Base-by-base conservation (phyloP, 768 basidiomycete species). In the Flagelloscypha sp. region DNA sequence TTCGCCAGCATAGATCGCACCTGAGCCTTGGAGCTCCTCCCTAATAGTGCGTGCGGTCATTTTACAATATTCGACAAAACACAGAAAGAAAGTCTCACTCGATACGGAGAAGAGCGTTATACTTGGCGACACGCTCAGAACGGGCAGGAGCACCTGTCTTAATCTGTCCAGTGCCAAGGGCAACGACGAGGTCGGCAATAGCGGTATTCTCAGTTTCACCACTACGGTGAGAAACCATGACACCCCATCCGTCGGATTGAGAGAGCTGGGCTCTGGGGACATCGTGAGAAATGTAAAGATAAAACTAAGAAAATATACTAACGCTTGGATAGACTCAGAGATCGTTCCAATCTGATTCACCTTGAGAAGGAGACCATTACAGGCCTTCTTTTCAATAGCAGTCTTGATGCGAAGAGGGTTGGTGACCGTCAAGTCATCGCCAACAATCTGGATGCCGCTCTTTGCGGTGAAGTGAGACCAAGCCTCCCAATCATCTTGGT, bases 261-360 rank as follows among this genome's bases (percentile, higher is more conserved):
- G 93, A 60, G 51, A 99, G 87, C 62, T 97, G 92, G 41, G 93
- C 89, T 56, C 89, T 94, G 43, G 21, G 42, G 34, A 37, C 20
- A 27, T 23, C 39, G 23, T 25, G 9, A 41, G 30, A 33, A 24
- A 33, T 19, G 18, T 33, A 8, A 30, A 15, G 2, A 22, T 12
- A 16, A 32, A 33, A 19, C 42, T 18, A 30, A 8, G 32, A 5
- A 35, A 32, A 30, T 25, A 11, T 17, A 76, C 88, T 40, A 51
- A 94, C 89, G 94, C 94, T 61, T 95, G 90, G 65, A 99, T 95
- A 17, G 94, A 94, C 66, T 99, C 94, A 30, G 88, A 89, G 63
- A 99, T 90, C 45, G 93, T 93, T 52, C 95, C 95, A 56, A 98
- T 98, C 65, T 99, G 94, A 76, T 97, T 98, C 63, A 97, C 84